These are phyloP conservation scores for Trichopus zeylanicus DNA, from an alignment of 116 monocot genomes.

Conservation along the genomic window DNA sequence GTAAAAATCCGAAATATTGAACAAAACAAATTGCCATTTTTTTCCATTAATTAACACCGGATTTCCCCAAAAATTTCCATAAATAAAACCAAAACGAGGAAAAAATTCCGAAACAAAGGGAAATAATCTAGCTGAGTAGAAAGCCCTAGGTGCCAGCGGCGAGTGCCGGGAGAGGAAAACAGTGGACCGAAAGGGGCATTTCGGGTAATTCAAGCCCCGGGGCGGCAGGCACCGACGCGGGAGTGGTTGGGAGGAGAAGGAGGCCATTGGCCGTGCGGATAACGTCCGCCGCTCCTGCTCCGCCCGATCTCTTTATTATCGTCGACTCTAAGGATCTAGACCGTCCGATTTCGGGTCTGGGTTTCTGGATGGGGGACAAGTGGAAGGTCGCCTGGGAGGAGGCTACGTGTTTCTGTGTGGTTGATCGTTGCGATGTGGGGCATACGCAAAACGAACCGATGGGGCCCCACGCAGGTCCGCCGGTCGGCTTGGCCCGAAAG, in stretches of 20 bases:
- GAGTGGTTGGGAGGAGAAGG: constrained; percentile 6
- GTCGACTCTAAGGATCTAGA: neutral
- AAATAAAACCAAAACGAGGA: too few species aligned
- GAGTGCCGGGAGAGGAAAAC: neutral
- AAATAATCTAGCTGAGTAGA: too few species aligned
- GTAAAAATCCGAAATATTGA: too few species aligned
- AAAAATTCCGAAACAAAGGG: neutral
- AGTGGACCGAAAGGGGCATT: neutral
- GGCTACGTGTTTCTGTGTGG: neutral
- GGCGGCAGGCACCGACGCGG: constrained; percentile 12
- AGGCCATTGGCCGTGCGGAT: neutral
- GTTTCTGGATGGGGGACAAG: neutral
- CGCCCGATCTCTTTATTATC: neutral
- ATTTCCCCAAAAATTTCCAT: too few species aligned
- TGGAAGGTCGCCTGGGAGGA: neutral
- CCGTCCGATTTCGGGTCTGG: neutral
- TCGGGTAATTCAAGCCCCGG: neutral
- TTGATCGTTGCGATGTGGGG: neutral
- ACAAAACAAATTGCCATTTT: too few species aligned
- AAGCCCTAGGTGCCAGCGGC: too few species aligned
- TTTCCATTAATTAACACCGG: too few species aligned
- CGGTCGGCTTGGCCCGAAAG: neutral
- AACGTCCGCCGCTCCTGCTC: constrained; percentile 1
- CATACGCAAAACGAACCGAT: neutral
- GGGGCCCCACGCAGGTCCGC: too few species aligned